phyloP scores from a whole-genome alignment of 768 basidiomycete species.

The Amanita rubescens region DNA sequence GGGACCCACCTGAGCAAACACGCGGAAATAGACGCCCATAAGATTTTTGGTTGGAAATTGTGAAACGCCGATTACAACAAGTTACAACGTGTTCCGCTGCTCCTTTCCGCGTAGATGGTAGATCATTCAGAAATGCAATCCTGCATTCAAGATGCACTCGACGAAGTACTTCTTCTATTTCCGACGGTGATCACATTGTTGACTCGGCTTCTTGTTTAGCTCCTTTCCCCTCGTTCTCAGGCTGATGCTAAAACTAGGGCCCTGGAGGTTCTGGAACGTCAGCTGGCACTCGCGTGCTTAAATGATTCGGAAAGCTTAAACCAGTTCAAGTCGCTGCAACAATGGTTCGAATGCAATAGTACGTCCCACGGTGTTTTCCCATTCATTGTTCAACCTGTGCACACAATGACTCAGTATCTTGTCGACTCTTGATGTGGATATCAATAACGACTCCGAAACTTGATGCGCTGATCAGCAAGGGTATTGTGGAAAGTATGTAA shows the following conservation, averaged over 20 bases:
- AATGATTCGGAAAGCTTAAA: slow-evolving; percentile 37
- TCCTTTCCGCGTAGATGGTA: slow-evolving; percentile 10
- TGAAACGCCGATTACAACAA: no score
- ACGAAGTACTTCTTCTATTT: slow-evolving; percentile 41
- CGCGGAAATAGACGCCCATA: slow-evolving; percentile 21
- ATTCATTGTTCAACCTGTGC: background rate
- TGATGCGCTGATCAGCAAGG: slow-evolving; percentile 41
- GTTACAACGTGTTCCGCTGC: background rate
- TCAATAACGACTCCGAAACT: slow-evolving; percentile 40
- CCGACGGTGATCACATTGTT: background rate
- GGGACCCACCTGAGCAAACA: slow-evolving; percentile 8
- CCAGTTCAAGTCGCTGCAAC: slow-evolving; percentile 59
- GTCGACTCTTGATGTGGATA: slow-evolving; percentile 59
- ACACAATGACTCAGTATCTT: slow-evolving; percentile 44
- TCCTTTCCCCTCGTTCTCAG: slow-evolving; percentile 56
- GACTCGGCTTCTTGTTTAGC: slow-evolving; percentile 28
- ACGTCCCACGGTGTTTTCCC: slow-evolving; percentile 24
- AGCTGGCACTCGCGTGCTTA: slow-evolving; percentile 44
- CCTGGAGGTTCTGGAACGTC: slow-evolving; percentile 45
- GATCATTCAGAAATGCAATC: slow-evolving; percentile 30
- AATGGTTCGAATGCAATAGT: slow-evolving; percentile 83
- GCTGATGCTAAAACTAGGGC: slow-evolving; percentile 44
- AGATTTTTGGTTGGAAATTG: background rate
- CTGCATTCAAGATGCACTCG: slow-evolving; percentile 53
- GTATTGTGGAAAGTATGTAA: slow-evolving; percentile 36